Base-by-base conservation (phyloP, 768 basidiomycete species). In the Suillus subaureus region DNA sequence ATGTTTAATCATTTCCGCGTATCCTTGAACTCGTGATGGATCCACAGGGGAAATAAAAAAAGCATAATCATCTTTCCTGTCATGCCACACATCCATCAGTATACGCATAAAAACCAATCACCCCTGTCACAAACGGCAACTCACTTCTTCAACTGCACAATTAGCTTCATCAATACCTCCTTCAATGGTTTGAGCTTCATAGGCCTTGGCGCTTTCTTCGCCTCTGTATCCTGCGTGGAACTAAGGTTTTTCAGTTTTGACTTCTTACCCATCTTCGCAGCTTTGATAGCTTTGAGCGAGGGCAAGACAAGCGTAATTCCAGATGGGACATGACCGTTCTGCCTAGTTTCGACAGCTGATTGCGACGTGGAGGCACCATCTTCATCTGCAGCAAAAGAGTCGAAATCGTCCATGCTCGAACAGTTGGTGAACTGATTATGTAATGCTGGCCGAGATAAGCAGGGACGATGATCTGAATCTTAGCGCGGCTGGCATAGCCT, bases 61-160 rank as follows among this genome's bases (percentile, higher is more conserved):
- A 2, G 89, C 91, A 81, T 94, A 94, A 76, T 92, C 90, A 73
- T 93, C 92, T 75, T 90, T 93, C 80, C 92, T 93, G 69, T 73
- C 65, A 64, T 60, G 51, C 28, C 18, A 40, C 35, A 35, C 4
- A 15, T 7, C 63, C 52, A 58, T 76, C 43, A 70, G 70, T 26
- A 42, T 56, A 21, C 18, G 11, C 26, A 40, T 9, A 28, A 12
- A 37, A 40, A 28, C 16, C 16, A 28, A 42, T 28, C 7, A 28
- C 39, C 58, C 26, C 39, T 42, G 18, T 42, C 26, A 12, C 12
- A 40, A 60, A 54, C 12, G 60, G 21, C 35, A 52, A 54, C 83
- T 62, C 66, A 92, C 92, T 89, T 93, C 80, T 92, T 92, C 33
- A 93, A 86, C 76, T 90, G 90, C 0, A 75, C 71, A 55, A 93